phyloP scores from a whole-genome alignment of 495 filamentous ascomycete genomes.

The Hyphodiscus hymeniophilus region DNA sequence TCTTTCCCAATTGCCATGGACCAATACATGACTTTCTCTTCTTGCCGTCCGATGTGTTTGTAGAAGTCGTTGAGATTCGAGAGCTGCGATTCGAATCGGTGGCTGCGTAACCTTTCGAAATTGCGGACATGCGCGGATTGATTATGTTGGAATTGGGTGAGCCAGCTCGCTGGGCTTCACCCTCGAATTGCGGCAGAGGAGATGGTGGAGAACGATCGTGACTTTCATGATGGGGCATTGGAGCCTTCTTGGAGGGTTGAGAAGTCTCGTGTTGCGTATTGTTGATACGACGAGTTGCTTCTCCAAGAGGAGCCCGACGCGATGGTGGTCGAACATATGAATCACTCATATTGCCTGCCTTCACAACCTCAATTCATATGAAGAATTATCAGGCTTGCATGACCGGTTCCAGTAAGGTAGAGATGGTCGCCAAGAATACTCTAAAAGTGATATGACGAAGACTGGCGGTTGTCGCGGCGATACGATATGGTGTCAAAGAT shows the following conservation, averaged over 20 bases:
- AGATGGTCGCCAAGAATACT: too few species aligned
- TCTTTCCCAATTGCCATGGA: constrained; percentile 85
- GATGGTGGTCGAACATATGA: constrained; percentile 21
- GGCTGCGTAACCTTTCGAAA: constrained; percentile 40
- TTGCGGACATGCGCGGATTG: constrained; percentile 45
- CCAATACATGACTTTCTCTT: constrained; percentile 71
- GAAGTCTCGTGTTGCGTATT: constrained; percentile 19
- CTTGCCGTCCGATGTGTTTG: constrained; percentile 47
- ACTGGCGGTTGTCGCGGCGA: too few species aligned
- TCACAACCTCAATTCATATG: too few species aligned
- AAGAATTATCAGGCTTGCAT: too few species aligned
- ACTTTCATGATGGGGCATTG: constrained; percentile 33
- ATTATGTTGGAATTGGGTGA: constrained; percentile 33
- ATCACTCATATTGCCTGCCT: constrained; percentile 28
- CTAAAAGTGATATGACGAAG: too few species aligned
- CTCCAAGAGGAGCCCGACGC: constrained; percentile 35
- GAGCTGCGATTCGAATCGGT: constrained; percentile 58
- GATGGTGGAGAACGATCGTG: constrained; percentile 24
- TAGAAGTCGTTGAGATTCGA: constrained; percentile 61
- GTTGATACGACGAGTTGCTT: constrained; percentile 38
- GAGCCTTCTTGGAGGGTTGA: constrained; percentile 21
- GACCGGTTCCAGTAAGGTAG: too few species aligned
- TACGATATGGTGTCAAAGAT: too few species aligned
- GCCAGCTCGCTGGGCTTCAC: constrained; percentile 17
- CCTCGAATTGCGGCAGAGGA: constrained; percentile 32